Evolutionary conservation across 148 eudicot species (phyloP), one percentile per base, ranked within the genome.

Genomic region (Selenicereus undatus): DNA sequence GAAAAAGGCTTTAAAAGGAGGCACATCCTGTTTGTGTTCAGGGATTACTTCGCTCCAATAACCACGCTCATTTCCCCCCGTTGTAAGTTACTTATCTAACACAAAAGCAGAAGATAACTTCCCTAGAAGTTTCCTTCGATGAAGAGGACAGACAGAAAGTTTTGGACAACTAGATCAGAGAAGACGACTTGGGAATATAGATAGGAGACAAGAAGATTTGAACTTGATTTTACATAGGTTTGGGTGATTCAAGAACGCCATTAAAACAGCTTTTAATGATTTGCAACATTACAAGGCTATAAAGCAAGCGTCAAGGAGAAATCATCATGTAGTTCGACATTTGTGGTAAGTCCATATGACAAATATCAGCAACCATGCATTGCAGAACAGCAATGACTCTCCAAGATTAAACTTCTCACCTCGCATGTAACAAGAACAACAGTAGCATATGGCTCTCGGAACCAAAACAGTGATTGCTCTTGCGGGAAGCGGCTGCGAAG

Each of bases 401-500:
- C 71, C 35, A 27, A 58, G 42, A 30, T 26, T 78, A 43, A n/a
- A 32, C 52, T 80, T 80, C 77, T 77, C 84, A 96, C 99, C 97
- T 93, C 99, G 85, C 99, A 96, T 52, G 98, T 92, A 79, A 96
- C 97, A 83, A 96, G 91, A 86, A 96, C 89, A 76, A 96, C 85
- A 76, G 97, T 93, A 36, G 99, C 99, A 89, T 96, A 96, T 75
- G 98, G 99, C 82, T 96, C 98, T 72, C 97, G 90, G 81, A 96
- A 96, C 97, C 93, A 96, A 90, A 93, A 96, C 45, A 96, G 82
- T 26, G 86, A 85, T 77, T 90, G 97, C 81, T 92, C 98, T 81
- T 96, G 99, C 27, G 97, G 93, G 76, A 87, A 93, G 83, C 97
- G 90, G 87, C 94, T 92, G 30, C 98, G 97, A 43, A 96, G 92